phyloP scores from a whole-genome alignment of 495 filamentous ascomycete species.

The Aspergillus sclerotioniger region DNA sequence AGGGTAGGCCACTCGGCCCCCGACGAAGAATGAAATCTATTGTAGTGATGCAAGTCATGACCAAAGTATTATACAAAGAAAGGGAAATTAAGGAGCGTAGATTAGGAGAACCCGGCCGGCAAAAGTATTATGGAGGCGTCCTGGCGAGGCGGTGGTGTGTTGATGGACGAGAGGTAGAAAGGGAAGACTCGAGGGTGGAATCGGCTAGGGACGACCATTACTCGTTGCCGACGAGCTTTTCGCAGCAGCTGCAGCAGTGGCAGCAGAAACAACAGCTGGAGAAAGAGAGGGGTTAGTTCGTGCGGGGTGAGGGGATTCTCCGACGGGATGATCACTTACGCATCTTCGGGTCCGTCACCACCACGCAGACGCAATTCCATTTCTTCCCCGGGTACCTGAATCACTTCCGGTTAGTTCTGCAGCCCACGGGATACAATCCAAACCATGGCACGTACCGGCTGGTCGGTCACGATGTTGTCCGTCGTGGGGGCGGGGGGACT shows the following conservation, averaged over 20 bases:
- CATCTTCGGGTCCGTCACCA: constrained; percentile 9
- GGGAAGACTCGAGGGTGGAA: background rate
- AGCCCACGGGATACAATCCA: too few relatives aligned
- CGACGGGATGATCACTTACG: constrained; percentile 2
- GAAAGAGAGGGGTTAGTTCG: background rate
- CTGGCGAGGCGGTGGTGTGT: background rate
- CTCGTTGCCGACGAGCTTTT: background rate
- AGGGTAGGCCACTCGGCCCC: background rate
- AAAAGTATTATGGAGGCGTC: background rate
- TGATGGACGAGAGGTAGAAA: background rate
- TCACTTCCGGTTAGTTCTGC: background rate
- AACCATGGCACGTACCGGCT: constrained; percentile 1
- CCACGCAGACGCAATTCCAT: constrained; percentile 8
- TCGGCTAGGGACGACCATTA: background rate
- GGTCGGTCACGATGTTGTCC: background rate
- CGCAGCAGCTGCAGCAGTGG: constrained; percentile 9
- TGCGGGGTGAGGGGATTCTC: background rate
- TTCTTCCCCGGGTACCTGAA: background rate
- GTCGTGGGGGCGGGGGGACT: constrained; percentile 4
- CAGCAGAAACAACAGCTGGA: constrained; percentile 5
- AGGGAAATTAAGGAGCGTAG: background rate
- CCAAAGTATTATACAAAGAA: constrained; percentile 4
- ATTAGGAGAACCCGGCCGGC: background rate
- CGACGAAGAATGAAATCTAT: constrained; percentile 1
- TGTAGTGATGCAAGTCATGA: constrained; percentile 5